phyloP scores from a whole-genome alignment of 2,329 filamentous ascomycete genomes.

The Elsinoe perseae region DNA sequence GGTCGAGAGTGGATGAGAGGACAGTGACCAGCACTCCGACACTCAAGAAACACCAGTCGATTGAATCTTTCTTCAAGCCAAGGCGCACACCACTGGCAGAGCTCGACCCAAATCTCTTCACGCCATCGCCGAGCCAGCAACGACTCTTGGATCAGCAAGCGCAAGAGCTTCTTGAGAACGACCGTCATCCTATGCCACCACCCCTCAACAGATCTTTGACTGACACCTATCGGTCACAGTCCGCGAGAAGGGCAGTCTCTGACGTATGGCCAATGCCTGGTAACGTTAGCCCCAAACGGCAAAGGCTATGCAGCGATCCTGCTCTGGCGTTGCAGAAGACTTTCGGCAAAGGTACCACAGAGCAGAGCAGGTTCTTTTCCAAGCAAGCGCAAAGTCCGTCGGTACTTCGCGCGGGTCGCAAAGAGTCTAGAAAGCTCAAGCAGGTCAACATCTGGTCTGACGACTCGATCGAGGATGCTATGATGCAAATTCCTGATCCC shows the following conservation, averaged over 20 bases:
- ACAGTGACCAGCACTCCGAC: constrained; percentile 34
- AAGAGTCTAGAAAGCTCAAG: constrained; percentile 21
- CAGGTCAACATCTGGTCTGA: constrained; percentile 43
- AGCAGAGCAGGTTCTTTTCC: constrained; percentile 42
- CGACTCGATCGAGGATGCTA: constrained; percentile 40
- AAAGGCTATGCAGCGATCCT: constrained; percentile 39
- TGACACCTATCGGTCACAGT: constrained; percentile 18
- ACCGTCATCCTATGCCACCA: constrained; percentile 23
- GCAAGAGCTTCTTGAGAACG: constrained; percentile 5
- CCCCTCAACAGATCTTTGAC: constrained; percentile 19
- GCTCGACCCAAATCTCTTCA: constrained; percentile 60
- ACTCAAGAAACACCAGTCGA: constrained; percentile 53
- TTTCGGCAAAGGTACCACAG: constrained; percentile 20
- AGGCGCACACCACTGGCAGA: constrained; percentile 58
- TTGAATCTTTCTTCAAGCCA: constrained; percentile 58
- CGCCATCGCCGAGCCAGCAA: constrained; percentile 58
- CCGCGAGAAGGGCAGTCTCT: constrained; percentile 26
- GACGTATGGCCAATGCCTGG: constrained; percentile 36
- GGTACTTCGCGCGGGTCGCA: constrained; percentile 16
- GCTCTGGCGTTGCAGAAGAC: constrained; percentile 26
- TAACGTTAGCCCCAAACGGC: constrained; percentile 35
- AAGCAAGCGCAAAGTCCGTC: constrained; percentile 35
- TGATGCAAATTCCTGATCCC: constrained; percentile 30
- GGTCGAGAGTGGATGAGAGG: not conserved
- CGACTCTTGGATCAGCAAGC: constrained; percentile 48